Percentiles rank a stretch among this genome's conserved stretches.
Conservation (phyloP, 306 rosid genomes). For the Quercus parvula region DNA sequence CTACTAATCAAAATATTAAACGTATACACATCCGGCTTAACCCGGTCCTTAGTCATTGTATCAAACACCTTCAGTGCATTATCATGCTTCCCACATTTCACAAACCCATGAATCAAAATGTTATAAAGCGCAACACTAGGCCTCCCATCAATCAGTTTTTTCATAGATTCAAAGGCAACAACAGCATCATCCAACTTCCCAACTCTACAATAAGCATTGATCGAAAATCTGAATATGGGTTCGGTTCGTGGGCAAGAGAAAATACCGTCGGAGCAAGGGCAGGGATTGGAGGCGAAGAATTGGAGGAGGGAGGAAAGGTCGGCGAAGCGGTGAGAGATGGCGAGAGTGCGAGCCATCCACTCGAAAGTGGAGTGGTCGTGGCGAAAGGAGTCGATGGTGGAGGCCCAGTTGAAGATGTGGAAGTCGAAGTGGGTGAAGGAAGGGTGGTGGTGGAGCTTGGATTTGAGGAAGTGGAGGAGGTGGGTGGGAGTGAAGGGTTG, state of each 20-base stretch:
- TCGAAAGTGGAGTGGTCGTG: constrained; percentile 69
- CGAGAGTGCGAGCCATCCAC: constrained; percentile 79
- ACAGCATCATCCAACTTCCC: constrained; percentile 55
- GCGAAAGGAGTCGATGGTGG: constrained; percentile 72
- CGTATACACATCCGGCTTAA: constrained; percentile 71
- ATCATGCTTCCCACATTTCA: constrained; percentile 46
- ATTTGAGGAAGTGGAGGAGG: constrained; percentile 72
- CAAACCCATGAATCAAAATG: constrained; percentile 71
- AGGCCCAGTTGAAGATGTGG: constrained; percentile 83
- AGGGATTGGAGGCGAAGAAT: constrained; percentile 55
- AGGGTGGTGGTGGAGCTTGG: constrained; percentile 81
- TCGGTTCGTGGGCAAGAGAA: constrained; percentile 72
- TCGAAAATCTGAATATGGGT: constrained; percentile 52
- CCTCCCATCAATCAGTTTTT: constrained; percentile 64
- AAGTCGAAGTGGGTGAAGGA: constrained; percentile 68
- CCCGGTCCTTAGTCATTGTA: constrained; percentile 44
- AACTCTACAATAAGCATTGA: constrained; percentile 54
- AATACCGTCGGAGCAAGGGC: constrained; percentile 73
- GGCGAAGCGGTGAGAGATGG: constrained; percentile 45
- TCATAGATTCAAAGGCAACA: constrained; percentile 52
- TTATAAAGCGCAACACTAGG: constrained; percentile 56
- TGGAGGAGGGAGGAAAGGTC: constrained; percentile 57
- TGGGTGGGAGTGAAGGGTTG: constrained; percentile 53
- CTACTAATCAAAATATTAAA: constrained; percentile 82
- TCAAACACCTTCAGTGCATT: constrained; percentile 54